Conservation (phyloP, 106 monocot species). For the Hemerocallis citrina region DNA sequence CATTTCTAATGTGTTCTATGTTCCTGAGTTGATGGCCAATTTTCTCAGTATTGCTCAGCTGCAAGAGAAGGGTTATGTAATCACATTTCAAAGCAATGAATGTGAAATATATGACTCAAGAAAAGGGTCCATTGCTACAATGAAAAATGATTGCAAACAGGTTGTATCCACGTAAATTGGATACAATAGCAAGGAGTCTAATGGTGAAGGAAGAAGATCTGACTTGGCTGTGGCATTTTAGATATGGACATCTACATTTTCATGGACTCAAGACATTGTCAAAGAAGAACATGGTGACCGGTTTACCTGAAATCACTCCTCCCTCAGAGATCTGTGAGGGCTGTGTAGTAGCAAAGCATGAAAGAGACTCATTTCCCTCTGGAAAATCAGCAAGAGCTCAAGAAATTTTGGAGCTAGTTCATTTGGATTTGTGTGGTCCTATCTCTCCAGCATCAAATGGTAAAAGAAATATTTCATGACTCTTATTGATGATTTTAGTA, state of each 20-base stretch:
- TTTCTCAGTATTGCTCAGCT: slow-evolving; percentile 17
- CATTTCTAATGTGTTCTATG: slow-evolving; percentile 11
- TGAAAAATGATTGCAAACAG: slow-evolving; percentile 6
- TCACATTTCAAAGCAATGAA: neutral
- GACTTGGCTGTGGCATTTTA: neutral
- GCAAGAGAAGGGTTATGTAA: slow-evolving; percentile 9
- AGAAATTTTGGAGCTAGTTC: neutral
- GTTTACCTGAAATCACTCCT: neutral
- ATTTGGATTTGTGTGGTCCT: neutral
- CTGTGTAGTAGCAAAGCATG: neutral
- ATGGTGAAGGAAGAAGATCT: no score
- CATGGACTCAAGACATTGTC: neutral
- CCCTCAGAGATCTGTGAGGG: neutral
- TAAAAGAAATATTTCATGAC: slow-evolving; percentile 1
- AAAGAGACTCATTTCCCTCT: neutral
- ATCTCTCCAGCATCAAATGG: slow-evolving; percentile 1
- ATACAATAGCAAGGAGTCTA: no score
- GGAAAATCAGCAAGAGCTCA: neutral
- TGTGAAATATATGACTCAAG: slow-evolving; percentile 6
- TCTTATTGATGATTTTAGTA: slow-evolving; percentile 8
- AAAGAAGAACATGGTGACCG: neutral
- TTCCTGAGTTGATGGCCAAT: slow-evolving; percentile 8
- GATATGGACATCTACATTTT: neutral
- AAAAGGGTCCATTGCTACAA: neutral
- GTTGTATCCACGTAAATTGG: slow-evolving; percentile 6